Percentiles rank a stretch among this genome's conserved stretches.
These are phyloP conservation scores for Solanum hybrid DNA, from an alignment of 305 asterid species.

Conservation along the genomic window DNA sequence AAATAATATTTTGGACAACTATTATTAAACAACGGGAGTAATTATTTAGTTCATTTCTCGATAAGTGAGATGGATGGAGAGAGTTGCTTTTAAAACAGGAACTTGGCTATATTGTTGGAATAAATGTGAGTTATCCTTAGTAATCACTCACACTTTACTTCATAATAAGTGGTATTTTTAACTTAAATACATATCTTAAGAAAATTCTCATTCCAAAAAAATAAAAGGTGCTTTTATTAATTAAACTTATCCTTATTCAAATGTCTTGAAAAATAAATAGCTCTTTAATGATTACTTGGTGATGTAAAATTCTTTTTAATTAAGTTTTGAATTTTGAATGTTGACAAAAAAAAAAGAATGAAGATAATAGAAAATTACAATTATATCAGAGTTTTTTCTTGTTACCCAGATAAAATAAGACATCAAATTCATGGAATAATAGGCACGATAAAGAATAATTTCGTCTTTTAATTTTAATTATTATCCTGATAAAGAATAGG, in stretches of 20 bases:
- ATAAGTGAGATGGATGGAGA: too few species aligned
- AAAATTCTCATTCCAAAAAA: neutral
- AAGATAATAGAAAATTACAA: neutral
- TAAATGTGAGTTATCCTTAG: neutral
- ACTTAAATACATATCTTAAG: neutral
- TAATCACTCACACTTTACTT: neutral
- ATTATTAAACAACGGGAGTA: too few species aligned
- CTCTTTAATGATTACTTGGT: neutral
- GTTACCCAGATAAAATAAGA: neutral
- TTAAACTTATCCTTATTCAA: neutral
- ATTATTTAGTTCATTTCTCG: too few species aligned
- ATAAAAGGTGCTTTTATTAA: neutral
- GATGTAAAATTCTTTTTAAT: neutral
- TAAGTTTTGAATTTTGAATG: neutral
- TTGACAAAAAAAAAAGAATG: neutral
- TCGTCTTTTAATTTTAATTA: too few species aligned
- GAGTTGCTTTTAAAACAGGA: too few species aligned
- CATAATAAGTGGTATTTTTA: neutral
- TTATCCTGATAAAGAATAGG: too few species aligned
- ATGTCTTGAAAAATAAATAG: neutral
- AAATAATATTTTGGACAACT: too few species aligned
- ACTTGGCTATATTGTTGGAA: neutral
- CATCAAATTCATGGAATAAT: neutral
- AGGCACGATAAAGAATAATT: too few species aligned
- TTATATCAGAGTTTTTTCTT: neutral